Conservation (phyloP, 257 asterid genomes). For the Thymus mandschuricus region DNA sequence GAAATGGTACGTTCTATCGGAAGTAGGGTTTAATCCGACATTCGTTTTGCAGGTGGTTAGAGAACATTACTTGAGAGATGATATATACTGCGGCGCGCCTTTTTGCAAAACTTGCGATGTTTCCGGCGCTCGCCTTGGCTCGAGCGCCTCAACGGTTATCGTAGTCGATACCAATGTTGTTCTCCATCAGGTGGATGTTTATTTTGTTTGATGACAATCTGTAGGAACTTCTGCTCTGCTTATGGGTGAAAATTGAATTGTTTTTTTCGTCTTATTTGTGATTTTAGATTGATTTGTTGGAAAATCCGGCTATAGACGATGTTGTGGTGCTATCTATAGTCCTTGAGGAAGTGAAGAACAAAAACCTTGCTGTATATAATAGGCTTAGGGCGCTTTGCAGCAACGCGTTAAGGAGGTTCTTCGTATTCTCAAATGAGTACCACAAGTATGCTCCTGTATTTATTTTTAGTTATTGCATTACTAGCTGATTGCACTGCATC, state of each 20-base stretch:
- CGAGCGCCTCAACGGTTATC: conserved; percentile 53
- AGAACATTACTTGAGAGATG: conserved; percentile 93
- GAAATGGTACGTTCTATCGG: background rate
- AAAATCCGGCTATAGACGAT: conserved; percentile 83
- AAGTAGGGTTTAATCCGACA: conserved; percentile 30
- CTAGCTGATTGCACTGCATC: conserved; percentile 20
- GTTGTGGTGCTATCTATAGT: conserved; percentile 92
- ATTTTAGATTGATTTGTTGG: conserved; percentile 88
- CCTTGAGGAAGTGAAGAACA: conserved; percentile 92
- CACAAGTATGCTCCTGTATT: conserved; percentile 68
- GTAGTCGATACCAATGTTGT: conserved; percentile 90
- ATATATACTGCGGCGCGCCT: conserved; percentile 87
- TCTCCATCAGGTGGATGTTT: conserved; percentile 68
- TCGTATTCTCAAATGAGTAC: conserved; percentile 86
- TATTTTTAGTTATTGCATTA: conserved; percentile 6
- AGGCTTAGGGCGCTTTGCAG: conserved; percentile 88
- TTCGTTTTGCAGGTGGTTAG: conserved; percentile 66
- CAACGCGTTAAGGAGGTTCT: conserved; percentile 71
- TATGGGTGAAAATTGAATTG: background rate
- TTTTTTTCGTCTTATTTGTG: conserved; percentile 6
- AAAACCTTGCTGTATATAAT: conserved; percentile 69
- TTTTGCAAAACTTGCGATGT: conserved; percentile 72
- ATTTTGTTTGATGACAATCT: background rate
- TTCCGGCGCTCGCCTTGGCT: conserved; percentile 57
- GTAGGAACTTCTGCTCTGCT: background rate